Percentiles rank a stretch among this genome's conserved stretches.
phyloP scores from a whole-genome alignment of 1,284 basidiomycete genomes.

The Ustilago nuda region DNA sequence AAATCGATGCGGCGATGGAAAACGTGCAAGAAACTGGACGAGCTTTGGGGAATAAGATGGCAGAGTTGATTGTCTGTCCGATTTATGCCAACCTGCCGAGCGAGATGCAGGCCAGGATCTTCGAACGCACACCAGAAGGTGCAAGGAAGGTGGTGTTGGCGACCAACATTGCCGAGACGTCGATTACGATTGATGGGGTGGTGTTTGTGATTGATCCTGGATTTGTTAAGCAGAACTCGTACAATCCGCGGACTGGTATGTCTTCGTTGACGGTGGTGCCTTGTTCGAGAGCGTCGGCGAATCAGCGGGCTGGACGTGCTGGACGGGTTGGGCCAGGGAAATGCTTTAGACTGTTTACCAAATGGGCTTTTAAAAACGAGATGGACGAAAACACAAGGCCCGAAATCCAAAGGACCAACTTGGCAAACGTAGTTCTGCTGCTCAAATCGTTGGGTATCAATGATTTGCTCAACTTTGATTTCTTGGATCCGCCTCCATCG shows the following conservation, averaged over 20 bases:
- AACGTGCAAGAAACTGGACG: conserved; percentile 94
- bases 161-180: conserved; percentile 86
- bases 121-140: conserved; percentile 96
- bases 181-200: conserved; percentile 69
- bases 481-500: conserved; percentile 80
- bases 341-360: conserved; percentile 84
- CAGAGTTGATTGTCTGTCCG: conserved; percentile 92
- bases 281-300: conserved; percentile 94
- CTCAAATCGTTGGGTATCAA: conserved; percentile 77
- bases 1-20: conserved; percentile 94
- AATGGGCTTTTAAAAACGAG: conserved; percentile 76
- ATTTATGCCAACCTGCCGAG: conserved; percentile 98
- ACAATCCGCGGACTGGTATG: conserved; percentile 69
- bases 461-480: conserved; percentile 76
- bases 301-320: conserved; percentile 95
- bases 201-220: conserved; percentile 69
- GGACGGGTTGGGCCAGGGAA: conserved; percentile 99
- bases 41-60: conserved; percentile 93
- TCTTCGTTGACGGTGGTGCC: conserved; percentile 66
- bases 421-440: conserved; percentile 74
- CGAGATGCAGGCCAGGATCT: conserved; percentile 99
- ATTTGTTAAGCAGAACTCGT: conserved; percentile 69
- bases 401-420: conserved; percentile 74
- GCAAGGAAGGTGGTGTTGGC: conserved; percentile 93
- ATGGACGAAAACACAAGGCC: conserved; percentile 75